Evolutionary conservation across 2,329 filamentous ascomycete genomes (phyloP).

Genomic region (Thermothelomyces thermophilus): DNA sequence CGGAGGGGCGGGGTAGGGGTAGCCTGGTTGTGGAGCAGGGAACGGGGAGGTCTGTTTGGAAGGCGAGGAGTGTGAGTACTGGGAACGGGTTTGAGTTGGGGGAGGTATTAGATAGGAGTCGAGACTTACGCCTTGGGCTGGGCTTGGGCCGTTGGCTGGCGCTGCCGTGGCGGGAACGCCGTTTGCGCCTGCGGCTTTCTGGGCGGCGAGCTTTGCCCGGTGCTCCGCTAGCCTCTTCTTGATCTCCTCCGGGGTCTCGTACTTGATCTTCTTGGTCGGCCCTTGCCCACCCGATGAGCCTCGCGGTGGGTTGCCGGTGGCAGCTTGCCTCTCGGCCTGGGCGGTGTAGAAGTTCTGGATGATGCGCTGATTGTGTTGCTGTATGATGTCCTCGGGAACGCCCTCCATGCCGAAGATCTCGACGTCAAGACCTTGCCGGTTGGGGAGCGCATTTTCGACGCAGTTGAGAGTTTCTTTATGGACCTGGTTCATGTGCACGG

Average conservation of each 20-base stretch:
- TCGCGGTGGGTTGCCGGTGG: conserved; percentile 76
- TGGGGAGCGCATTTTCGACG: conserved; percentile 88
- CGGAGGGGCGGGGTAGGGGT: conserved; percentile 21
- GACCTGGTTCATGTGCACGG: conserved; percentile 96
- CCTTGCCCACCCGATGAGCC: conserved; percentile 52
- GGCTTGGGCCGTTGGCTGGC: conserved; percentile 43
- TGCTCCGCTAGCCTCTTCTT: conserved; percentile 75
- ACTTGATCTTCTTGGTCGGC: conserved; percentile 62
- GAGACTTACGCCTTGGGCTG: conserved; percentile 50
- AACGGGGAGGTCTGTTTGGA: conserved; percentile 36
- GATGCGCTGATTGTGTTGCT: conserved; percentile 80
- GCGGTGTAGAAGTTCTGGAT: conserved; percentile 78
- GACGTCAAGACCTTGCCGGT: conserved; percentile 76
- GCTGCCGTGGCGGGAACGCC: conserved; percentile 48
- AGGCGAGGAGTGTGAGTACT: too few species aligned
- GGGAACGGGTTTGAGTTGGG: not conserved
- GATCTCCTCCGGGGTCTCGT: conserved; percentile 70
- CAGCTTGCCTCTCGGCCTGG: conserved; percentile 72
- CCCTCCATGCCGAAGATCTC: conserved; percentile 99
- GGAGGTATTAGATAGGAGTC: not conserved
- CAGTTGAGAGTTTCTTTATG: conserved; percentile 86
- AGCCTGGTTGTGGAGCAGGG: conserved; percentile 35
- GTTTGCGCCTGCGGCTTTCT: conserved; percentile 49
- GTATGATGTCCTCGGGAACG: conserved; percentile 77
- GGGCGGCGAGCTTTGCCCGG: conserved; percentile 60